Conservation (phyloP, 1,139 yeast species). For the Blastobotrys capitulatus region DNA sequence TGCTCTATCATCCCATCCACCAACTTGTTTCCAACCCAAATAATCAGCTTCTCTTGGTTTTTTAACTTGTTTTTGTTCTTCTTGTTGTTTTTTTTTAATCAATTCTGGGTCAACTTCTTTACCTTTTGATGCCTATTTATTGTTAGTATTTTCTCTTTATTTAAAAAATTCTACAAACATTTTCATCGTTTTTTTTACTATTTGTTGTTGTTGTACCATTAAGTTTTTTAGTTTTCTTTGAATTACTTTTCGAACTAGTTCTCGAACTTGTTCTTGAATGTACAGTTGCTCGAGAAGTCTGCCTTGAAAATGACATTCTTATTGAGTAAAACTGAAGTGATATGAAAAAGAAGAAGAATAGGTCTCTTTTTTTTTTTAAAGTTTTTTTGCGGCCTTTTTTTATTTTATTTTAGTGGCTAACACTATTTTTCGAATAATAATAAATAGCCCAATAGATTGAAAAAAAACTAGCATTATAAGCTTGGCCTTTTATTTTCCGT, state of each 20-base stretch:
- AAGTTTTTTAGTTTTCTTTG: neutral
- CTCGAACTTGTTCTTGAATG: too few relatives aligned
- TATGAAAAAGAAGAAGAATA: neutral
- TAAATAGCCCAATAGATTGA: too few relatives aligned
- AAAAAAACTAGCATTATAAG: too few relatives aligned
- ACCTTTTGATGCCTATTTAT: slow-evolving; percentile 6
- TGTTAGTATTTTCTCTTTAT: neutral
- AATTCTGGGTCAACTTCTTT: slow-evolving; percentile 10
- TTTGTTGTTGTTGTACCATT: neutral
- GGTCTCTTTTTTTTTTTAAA: neutral
- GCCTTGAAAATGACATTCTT: neutral
- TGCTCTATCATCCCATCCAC: slow-evolving; percentile 74
- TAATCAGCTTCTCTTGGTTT: slow-evolving; percentile 18
- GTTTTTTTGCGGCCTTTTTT: slow-evolving; percentile 1
- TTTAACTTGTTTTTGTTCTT: slow-evolving; percentile 10
- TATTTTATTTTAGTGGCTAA: neutral
- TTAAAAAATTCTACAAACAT: neutral
- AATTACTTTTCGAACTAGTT: too few relatives aligned
- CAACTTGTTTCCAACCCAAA: slow-evolving; percentile 91
- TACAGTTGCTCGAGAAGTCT: neutral
- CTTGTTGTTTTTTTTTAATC: slow-evolving; percentile 4
- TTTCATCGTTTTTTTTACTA: neutral
- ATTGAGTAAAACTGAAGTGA: neutral
- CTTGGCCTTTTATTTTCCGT: too few relatives aligned
- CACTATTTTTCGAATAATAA: too few relatives aligned